Base-by-base conservation (phyloP, 2,329 filamentous ascomycete species). In the Aureobasidium sp. region DNA sequence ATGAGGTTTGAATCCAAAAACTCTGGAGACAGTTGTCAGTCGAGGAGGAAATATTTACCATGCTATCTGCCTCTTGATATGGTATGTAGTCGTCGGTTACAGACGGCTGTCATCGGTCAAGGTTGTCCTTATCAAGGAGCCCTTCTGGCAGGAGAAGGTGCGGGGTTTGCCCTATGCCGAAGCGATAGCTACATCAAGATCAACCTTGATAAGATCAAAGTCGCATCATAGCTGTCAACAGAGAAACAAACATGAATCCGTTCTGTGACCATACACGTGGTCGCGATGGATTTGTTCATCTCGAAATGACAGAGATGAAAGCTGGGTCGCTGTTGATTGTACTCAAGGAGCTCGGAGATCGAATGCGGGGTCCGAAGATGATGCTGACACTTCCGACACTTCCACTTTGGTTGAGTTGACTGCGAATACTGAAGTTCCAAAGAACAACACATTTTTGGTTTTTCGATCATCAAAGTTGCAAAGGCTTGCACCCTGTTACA, bases 111-210 rank as follows among this genome's bases (percentile, higher is more conserved):
- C 47, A 21, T 29, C 54, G 54, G 54, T 58, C 42, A 13, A 39
- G 13, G 21, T 6, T 9, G 10, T 39, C 7, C 54, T 48, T 58
- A 58, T 58, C 54, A 58, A 37, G 14, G 21, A 32, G 21, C 42
- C 25, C 37, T 48, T 32, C 21, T 5, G 27, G 42, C 21, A 58
- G 42, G 32, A 10, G 21, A 5, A 47, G 54, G 54, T 58, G 54
- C 54, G 54, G 54, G 54, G 54, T 57, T 58, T 58, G 54, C 32
- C 54, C 54, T 58, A 37, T 21, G 54, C 54, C 42, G 54, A 41
- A 30, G 25, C 29, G 32, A 8, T 41, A 30, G 27, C 14, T n/a
- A 32, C 27, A 14, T 10, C 6, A n/a, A 25, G 39, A 36, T 34
- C 27, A 45, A 57, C 41, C 39, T 45, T 45, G 30, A 57, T 45